Base-by-base conservation (phyloP, 116 monocot species). In the Posidonia oceanica region DNA sequence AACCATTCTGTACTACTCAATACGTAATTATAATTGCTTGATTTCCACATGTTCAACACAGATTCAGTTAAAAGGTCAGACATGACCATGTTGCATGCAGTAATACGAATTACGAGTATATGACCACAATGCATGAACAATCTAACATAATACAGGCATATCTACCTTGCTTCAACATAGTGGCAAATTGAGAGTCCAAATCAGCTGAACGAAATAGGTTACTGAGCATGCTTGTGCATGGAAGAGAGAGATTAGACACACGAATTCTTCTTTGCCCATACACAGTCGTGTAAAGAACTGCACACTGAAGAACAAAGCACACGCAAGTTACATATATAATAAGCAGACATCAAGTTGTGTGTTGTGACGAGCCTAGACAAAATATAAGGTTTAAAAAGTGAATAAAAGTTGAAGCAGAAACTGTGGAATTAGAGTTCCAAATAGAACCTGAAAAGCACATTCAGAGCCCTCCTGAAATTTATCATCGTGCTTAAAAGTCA, bases 241-340 rank as follows among this genome's bases (percentile, higher is more conserved):
- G 90, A 83, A 99, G 90, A 57, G 98, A 99, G 10, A 99, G 82
- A 76, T 87, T 99, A 71, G 78, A 72, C 48, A 99, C 90, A 36
- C 98, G 81, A 67, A 99, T 99, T 84, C 93, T 88, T 83, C 98
- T 90, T 99, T 99, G 90, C 59, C 98, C 98, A 78, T 84, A 90
- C 12, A 99, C 67, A 12, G 93, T 93, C 41, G 98, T 99, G 60
- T 99, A 99, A 71, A 99, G 90, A 72, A 90, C 76, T 36, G 98
- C 98, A 81, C 98, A 93, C 98, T 99, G 82, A 44, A 81, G 54
- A 74, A 73, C 29, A 23, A 3, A 78, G 37, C 16, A 59, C 21
- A 14, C 18, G n/a, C 40, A 71, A 57, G 57, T 71, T 57, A 74
- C 15, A 61, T 16, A 8, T 39, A 57, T 15, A 71, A 18, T 14